Evolutionary conservation across 345 rosid genomes (phyloP), one percentile per base, ranked within the genome.

Genomic region (Balakata baccata): DNA sequence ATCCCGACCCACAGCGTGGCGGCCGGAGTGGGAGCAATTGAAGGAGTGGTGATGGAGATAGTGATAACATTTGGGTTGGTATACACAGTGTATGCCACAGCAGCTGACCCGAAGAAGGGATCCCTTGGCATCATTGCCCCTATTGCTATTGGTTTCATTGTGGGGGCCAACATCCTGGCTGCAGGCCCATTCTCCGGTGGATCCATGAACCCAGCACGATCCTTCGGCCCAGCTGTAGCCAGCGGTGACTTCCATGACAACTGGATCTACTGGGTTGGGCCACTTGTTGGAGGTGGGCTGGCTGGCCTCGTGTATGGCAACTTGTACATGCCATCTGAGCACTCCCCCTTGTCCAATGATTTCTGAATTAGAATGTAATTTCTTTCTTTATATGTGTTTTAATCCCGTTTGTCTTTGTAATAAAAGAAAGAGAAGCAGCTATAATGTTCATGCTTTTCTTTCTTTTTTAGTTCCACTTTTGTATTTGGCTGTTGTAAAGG

Each of bases 121-220:
- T 86, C 95, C 38, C 78, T 94, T 13, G 97, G 97, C 74, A 92
- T 82, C 68, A 90, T 92, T 50, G 97, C 97, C 49, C 98, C 97
- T 53, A 86, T 94, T 0, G 97, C 98, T 52, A 94, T 94, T 6
- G 97, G 97, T 3, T 86, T 94, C 85, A 90, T 94, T 10, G 97
- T 94, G 2, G 98, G 97, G 43, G 97, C 98, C 81, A 94, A 94
- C 88, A 94, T 92, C 76, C 77, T 90, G 71, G 98, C 97, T 0
- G 95, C 93, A 13, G 98, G 98, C 70, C 98, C 98, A 45, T 94
- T 94, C 85, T 92, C 97, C 0, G 97, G 97, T 23, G 97, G 97
- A 20, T 92, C 98, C 61, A 94, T 92, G 98, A 94, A 94, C 89
- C 97, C 98, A 0, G 98, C 97, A 18, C 93, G 97, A 6, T 92